Conservation (phyloP, 2,329 filamentous ascomycete genomes). For the Colletotrichum musicola region DNA sequence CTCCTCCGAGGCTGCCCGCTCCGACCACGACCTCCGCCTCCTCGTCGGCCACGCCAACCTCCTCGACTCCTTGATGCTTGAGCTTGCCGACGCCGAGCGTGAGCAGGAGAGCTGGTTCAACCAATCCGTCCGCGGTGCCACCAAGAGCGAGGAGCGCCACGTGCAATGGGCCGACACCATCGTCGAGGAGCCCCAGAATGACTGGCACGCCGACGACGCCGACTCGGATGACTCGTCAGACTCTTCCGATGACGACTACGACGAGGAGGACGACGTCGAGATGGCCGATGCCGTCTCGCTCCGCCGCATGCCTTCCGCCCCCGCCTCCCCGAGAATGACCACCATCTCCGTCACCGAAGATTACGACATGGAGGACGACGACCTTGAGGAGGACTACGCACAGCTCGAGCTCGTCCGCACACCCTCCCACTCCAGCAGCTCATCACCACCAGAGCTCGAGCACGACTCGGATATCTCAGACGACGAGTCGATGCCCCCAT, state of each 20-base stretch:
- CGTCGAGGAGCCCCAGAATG: slow-evolving; percentile 78
- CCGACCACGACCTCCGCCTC: slow-evolving; percentile 94
- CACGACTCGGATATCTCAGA: slow-evolving; percentile 78
- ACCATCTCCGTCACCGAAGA: slow-evolving; percentile 53
- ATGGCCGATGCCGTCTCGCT: slow-evolving; percentile 64
- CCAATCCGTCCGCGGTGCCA: slow-evolving; percentile 86
- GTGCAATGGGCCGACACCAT: slow-evolving; percentile 90
- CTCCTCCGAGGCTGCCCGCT: slow-evolving; percentile 86
- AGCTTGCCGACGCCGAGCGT: slow-evolving; percentile 90
- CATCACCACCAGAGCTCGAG: slow-evolving; percentile 76
- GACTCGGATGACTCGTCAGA: slow-evolving; percentile 54
- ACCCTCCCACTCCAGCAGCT: slow-evolving; percentile 68
- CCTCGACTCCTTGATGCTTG: slow-evolving; percentile 93
- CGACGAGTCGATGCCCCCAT: slow-evolving; percentile 80
- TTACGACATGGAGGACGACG: slow-evolving; percentile 63
- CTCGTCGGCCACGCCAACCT: slow-evolving; percentile 99
- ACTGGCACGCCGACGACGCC: slow-evolving; percentile 76
- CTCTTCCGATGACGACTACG: slow-evolving; percentile 59
- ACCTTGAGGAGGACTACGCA: slow-evolving; percentile 74
- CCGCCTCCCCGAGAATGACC: slow-evolving; percentile 40
- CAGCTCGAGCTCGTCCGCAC: slow-evolving; percentile 77
- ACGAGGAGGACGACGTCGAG: slow-evolving; percentile 70
- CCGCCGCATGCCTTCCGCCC: slow-evolving; percentile 58
- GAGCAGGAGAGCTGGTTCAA: slow-evolving; percentile 99
- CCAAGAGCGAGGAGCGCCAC: slow-evolving; percentile 69